phyloP scores from a whole-genome alignment of 768 basidiomycete species.

The Mycena maculata region DNA sequence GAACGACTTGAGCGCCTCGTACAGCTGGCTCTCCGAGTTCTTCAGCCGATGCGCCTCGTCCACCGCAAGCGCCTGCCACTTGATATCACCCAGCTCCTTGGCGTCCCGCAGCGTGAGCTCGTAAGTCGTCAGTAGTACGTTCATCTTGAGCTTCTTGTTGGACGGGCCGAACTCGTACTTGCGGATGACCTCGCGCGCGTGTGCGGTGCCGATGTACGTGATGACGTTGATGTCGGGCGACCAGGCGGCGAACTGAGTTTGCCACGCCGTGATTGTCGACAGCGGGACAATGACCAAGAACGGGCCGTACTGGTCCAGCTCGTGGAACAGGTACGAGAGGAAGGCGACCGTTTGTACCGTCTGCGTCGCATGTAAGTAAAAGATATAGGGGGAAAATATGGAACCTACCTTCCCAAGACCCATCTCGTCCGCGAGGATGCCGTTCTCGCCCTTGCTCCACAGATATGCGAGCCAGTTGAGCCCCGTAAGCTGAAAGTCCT shows the following conservation, averaged over 20 bases:
- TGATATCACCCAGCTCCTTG: conserved; percentile 90
- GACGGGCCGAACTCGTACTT: conserved; percentile 90
- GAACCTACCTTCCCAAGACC: conserved; percentile 89
- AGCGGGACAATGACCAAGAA: conserved; percentile 98
- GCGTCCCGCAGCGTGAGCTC: conserved; percentile 93
- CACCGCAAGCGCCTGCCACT: conserved; percentile 96
- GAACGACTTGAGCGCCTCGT: conserved; percentile 93
- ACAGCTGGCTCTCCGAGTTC: conserved; percentile 97
- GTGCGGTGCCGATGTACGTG: conserved; percentile 92
- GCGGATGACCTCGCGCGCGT: conserved; percentile 91
- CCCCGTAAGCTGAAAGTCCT: conserved; percentile 98
- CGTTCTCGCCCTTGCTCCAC: conserved; percentile 95
- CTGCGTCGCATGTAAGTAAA: conserved; percentile 50
- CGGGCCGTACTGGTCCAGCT: conserved; percentile 92
- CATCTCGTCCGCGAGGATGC: conserved; percentile 99
- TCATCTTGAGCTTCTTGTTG: conserved; percentile 95
- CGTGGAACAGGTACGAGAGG: conserved; percentile 94
- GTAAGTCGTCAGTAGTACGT: conserved; percentile 96
- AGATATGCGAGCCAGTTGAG: conserved; percentile 99
- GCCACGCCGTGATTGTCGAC: conserved; percentile 99
- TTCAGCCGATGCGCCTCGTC: conserved; percentile 99
- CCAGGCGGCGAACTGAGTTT: conserved; percentile 93
- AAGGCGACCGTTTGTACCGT: conserved; percentile 97
- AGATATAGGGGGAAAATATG: conserved; percentile 24
- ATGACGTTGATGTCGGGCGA: conserved; percentile 97